Evolutionary conservation across 73 alveolate genomes (phyloP), one percentile per base, ranked within the genome.

Genomic region (Effrenium voratum): DNA sequence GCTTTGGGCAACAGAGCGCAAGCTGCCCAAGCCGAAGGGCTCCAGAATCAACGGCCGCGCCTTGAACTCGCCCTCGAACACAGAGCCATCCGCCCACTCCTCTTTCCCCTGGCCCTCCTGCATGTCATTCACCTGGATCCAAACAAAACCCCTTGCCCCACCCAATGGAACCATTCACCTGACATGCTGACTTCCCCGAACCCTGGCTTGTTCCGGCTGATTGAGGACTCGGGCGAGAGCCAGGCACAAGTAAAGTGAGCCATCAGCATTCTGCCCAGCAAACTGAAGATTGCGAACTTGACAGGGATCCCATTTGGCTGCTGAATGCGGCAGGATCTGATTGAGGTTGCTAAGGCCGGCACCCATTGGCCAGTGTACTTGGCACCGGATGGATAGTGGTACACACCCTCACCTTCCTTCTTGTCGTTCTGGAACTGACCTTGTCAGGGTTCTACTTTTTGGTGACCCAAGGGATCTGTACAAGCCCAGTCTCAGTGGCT

Each of bases 11-110:
- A n/a, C n/a, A n/a, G n/a, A n/a, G n/a, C n/a, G n/a, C n/a, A n/a
- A n/a, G n/a, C n/a, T n/a, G n/a, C n/a, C n/a, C n/a, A n/a, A n/a
- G n/a, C n/a, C n/a, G n/a, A n/a, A n/a, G n/a, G n/a, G n/a, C n/a
- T n/a, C n/a, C n/a, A n/a, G n/a, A n/a, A n/a, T n/a, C n/a, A n/a
- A n/a, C n/a, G n/a, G n/a, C n/a, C n/a, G n/a, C n/a, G 82, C 82
- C 85, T 87, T 60, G 84, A 87, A 87, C 30, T 87, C 84, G 32
- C 95, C 95, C 52, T 87, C 95, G 50, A 87, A 87, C 32, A 87
- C 95, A 22, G 95, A 87, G 36, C 95, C 95, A 34, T 87, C 95
- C 24, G 95, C 95, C 95, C 95, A 87, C 76, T 87, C 95, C 38
- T 87, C 95, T 41, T 87, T 87, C 38, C 95, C 95, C 28, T 87